Conservation (phyloP, 768 basidiomycete genomes). For the Amanita muscaria region DNA sequence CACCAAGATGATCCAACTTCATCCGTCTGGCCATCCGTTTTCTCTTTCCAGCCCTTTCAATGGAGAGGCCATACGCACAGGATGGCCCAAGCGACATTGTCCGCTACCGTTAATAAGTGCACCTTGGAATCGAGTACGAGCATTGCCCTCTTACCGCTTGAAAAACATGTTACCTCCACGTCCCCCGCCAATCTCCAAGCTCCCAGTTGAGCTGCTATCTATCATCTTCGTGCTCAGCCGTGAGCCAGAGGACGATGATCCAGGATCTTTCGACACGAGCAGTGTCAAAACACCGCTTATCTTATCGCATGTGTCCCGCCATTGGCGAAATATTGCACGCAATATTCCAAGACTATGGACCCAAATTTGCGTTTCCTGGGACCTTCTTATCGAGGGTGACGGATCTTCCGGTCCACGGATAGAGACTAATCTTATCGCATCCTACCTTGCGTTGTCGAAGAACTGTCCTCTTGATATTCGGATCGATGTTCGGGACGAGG, state of each 20-base stretch:
- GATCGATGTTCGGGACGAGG: conserved; percentile 48
- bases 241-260: conserved; percentile 20
- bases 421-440: conserved; percentile 29
- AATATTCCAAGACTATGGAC: conserved; percentile 47
- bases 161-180: not conserved
- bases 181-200: conserved; percentile 26
- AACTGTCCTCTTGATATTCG: conserved; percentile 44
- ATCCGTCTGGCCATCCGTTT: no score
- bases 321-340: conserved; percentile 45
- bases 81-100: no score
- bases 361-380: conserved; percentile 39
- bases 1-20: no score
- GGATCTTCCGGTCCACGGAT: conserved; percentile 11
- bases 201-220: conserved; percentile 51
- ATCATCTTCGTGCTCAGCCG: conserved; percentile 46
- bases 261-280: conserved; percentile 25
- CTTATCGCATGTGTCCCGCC: conserved; percentile 38
- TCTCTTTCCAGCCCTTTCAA: no score
- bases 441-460: conserved; percentile 38
- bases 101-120: no score
- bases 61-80: no score
- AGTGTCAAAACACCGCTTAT: conserved; percentile 37
- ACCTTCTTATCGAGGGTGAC: conserved; percentile 20
- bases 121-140: no score
- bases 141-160: no score